phyloP scores from a whole-genome alignment of 352 stramenopile genomes.

The Phytophthora ohioensis region DNA sequence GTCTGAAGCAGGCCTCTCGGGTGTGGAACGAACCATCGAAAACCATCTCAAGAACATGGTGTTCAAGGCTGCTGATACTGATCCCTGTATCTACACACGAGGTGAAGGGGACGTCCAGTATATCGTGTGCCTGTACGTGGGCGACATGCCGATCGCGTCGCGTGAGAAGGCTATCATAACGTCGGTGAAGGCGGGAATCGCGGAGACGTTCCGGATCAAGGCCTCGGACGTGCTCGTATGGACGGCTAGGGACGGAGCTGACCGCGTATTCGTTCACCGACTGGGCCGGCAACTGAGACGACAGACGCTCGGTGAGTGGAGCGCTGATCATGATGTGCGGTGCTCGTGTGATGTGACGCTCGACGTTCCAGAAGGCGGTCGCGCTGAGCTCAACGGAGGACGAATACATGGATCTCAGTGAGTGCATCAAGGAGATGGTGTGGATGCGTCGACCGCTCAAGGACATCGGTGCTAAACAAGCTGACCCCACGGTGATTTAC shows the following conservation, averaged over 20 bases:
- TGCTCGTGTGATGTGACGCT: constrained; percentile 19
- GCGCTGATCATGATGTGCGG: constrained; percentile 11
- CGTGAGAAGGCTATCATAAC: constrained; percentile 6
- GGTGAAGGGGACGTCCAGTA: background rate
- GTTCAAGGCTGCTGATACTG: background rate
- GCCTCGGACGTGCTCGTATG: background rate
- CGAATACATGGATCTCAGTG: no score
- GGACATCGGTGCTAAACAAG: no score
- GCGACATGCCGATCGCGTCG: constrained; percentile 12
- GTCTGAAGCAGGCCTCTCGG: background rate
- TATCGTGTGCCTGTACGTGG: background rate
- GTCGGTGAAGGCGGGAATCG: constrained; percentile 9
- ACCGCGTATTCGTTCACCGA: no score
- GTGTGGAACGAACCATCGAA: background rate
- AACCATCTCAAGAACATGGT: background rate
- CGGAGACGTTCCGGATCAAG: constrained; percentile 16
- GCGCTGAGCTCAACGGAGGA: no score
- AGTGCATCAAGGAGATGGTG: no score
- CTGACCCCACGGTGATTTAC: no score
- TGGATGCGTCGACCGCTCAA: no score
- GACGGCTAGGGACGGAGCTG: no score
- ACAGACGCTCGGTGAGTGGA: background rate
- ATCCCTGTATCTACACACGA: background rate
- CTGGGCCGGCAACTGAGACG: no score
- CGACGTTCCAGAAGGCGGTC: constrained; percentile 28